Base-by-base conservation (phyloP, 305 asterid genomes). In the Solanum hybrid region DNA sequence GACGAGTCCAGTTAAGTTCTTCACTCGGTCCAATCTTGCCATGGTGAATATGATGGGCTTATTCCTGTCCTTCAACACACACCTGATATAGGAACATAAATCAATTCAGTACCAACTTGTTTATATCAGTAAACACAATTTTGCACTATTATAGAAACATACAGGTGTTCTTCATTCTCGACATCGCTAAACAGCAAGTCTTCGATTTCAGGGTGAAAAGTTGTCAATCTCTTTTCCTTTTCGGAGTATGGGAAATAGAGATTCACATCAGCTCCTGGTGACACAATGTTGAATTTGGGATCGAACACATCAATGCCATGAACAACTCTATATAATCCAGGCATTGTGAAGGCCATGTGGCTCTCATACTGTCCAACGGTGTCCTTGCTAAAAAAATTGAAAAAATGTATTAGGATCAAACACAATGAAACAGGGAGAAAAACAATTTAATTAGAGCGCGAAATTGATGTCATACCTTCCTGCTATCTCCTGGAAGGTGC, bases 401-500 rank as follows among this genome's bases (percentile, higher is more conserved):
- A 68, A 29, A 22, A 20, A 33, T 8, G 29, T 0, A 1, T 34
- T 7, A 57, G 51, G 37, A 29, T 83, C 75, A 27, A 27, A 83
- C 73, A 45, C 27, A 45, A 11, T 83, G 61, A 79, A 79, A n/a
- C 61, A 79, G 22, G 33, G 3, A 10, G 7, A n/a, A n/a, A 15
- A 79, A 79, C 61, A 79, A 83, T 45, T 83, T 17, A 45, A 83
- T 45, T 0, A 41, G 5, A 81, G 86, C 3, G 0, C 0, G 7
- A 72, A 33, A 34, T 14, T 75, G 85, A 76, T 88, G 75, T 77
- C 68, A 70, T 89, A 95, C 98, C 95, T 96, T 94, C 98, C 98
- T 24, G 98, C 98, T 86, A 96, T 96, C 89, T 96, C 98, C 87
- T 96, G 98, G 93, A 95, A 95, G 4, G 98, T 96, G 94, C 98